phyloP scores from a whole-genome alignment of 441 rosid genomes.

The Erysimum pusillum region DNA sequence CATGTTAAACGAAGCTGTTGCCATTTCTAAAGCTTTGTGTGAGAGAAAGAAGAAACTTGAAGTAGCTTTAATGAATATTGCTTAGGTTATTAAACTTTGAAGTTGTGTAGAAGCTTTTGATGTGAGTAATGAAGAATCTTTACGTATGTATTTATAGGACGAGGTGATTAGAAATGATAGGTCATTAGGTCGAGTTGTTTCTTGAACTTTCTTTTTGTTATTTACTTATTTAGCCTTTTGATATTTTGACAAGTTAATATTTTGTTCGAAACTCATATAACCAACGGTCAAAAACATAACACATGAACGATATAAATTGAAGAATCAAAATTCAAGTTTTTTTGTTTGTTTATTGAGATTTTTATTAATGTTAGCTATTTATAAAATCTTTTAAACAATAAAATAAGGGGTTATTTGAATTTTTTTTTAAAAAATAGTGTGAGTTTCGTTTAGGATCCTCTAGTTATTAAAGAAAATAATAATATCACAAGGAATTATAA shows the following conservation, averaged over 20 bases:
- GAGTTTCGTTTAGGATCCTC: neutral
- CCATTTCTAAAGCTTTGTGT: slow-evolving; percentile 46
- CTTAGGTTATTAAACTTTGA: neutral
- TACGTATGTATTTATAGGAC: slow-evolving; percentile 42
- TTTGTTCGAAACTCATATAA: neutral
- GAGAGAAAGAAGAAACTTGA: neutral
- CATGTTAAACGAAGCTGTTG: slow-evolving; percentile 47
- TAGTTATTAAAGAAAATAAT: neutral
- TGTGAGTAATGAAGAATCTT: slow-evolving; percentile 7
- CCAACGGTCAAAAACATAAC: slow-evolving; percentile 25
- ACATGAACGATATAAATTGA: neutral
- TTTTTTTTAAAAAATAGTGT: neutral
- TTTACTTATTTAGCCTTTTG: slow-evolving; percentile 30
- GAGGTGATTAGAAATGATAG: slow-evolving; percentile 27
- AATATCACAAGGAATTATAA: too few relatives aligned
- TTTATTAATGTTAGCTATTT: neutral
- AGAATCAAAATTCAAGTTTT: neutral
- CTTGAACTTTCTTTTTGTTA: slow-evolving; percentile 16
- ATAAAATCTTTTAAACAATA: neutral
- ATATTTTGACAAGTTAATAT: neutral
- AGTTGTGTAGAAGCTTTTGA: slow-evolving; percentile 22
- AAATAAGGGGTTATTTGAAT: neutral
- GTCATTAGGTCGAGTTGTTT: slow-evolving; percentile 32
- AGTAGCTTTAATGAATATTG: neutral
- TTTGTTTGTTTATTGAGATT: neutral